Evolutionary conservation across 768 basidiomycete species (phyloP).

Genomic region (Mycena galopus): DNA sequence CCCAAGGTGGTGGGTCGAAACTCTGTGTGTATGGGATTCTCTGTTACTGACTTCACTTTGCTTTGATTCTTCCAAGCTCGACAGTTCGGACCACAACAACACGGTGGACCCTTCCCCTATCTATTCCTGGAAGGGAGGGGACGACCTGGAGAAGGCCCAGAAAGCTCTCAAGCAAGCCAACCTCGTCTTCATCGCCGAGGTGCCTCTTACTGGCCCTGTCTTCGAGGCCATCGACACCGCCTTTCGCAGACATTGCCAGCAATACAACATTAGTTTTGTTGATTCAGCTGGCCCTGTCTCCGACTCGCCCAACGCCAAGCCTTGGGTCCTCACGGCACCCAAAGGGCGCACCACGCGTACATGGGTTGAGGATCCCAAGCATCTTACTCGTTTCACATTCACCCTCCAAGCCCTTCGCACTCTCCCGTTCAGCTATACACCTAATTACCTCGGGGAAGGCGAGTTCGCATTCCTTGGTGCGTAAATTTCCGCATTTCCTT

Average conservation of each 20-base stretch:
- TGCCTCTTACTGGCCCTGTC: not conserved
- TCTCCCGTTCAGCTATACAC: constrained; percentile 6
- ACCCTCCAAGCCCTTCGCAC: not conserved
- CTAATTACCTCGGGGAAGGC: constrained; percentile 5
- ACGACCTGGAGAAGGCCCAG: not conserved
- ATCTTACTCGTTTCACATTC: constrained; percentile 5
- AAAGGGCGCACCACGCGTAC: not conserved
- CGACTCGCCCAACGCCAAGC: not conserved
- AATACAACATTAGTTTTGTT: not conserved
- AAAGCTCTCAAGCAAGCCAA: not conserved
- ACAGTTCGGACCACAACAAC: not conserved
- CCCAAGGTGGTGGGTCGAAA: constrained; percentile 4
- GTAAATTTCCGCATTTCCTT: not conserved
- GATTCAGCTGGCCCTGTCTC: not conserved
- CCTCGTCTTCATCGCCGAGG: not conserved
- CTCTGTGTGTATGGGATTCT: not conserved
- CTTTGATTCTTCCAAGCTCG: too few relatives aligned
- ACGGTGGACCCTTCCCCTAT: not conserved
- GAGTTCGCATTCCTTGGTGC: not conserved
- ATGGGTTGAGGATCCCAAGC: constrained; percentile 17
- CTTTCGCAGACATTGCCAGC: not conserved
- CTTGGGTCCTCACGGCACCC: not conserved
- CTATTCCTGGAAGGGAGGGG: not conserved
- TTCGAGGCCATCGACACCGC: not conserved
- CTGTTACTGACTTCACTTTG: too few relatives aligned